Evolutionary conservation across 2,329 filamentous ascomycete species (phyloP).

Genomic region (Trichophyton mentagrophytes): DNA sequence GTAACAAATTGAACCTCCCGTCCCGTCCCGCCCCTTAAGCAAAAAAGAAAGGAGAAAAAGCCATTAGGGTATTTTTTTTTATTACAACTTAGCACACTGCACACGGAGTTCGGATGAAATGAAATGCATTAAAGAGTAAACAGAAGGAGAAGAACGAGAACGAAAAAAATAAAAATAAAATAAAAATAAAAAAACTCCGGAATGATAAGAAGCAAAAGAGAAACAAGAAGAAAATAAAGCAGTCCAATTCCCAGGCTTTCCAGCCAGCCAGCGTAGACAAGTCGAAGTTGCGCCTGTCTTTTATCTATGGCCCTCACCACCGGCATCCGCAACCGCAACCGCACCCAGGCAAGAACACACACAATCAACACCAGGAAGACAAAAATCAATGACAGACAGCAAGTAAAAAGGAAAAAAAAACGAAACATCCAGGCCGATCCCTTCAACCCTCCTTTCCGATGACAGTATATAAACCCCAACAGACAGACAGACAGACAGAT

Average conservation of each 20-base stretch:
- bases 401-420: neutral
- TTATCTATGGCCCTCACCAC: conserved; percentile 3
- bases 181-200: neutral
- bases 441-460: conserved; percentile 4
- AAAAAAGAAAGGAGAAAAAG: neutral
- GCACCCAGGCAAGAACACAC: neutral
- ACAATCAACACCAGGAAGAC: neutral
- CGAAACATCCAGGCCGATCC: conserved; percentile 1
- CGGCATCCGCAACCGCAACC: neutral
- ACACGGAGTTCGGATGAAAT: no score
- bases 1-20: neutral
- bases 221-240: neutral
- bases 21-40: neutral
- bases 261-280: conserved; percentile 1
- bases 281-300: conserved; percentile 5
- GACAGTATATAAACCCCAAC: neutral
- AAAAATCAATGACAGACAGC: neutral
- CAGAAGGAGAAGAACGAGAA: neutral
- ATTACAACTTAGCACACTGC: neutral
- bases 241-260: neutral
- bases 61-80: neutral
- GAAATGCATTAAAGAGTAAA: neutral
- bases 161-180: no score
- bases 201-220: neutral
- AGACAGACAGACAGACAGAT: neutral